phyloP scores from a whole-genome alignment of 176 grass and related monocot genomes.

The Bromus sterilis region DNA sequence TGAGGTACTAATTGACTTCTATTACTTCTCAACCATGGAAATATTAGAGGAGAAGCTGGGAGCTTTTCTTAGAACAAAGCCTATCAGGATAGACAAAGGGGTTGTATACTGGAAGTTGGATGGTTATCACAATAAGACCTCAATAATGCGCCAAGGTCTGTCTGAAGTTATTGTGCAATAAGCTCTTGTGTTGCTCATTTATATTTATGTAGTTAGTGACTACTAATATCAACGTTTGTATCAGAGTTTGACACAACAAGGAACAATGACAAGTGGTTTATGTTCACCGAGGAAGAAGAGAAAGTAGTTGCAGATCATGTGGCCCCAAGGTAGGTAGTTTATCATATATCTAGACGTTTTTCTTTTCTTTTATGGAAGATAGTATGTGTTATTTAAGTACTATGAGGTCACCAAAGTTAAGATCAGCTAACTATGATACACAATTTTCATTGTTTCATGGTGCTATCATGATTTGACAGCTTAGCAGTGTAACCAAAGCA shows the following conservation, averaged over 20 bases:
- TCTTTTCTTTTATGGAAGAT: neutral
- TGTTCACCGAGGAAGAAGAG: conserved; percentile 37
- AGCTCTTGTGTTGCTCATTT: neutral
- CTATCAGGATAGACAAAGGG: conserved; percentile 27
- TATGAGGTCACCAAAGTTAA: neutral
- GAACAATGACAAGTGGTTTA: conserved; percentile 38
- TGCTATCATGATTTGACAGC: neutral
- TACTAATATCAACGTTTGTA: conserved; percentile 5
- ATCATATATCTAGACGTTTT: neutral
- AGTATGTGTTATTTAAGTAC: neutral
- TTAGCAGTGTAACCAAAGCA: neutral
- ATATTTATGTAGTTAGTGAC: neutral
- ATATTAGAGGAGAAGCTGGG: conserved; percentile 29
- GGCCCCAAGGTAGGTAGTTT: conserved; percentile 26
- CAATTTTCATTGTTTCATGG: neutral
- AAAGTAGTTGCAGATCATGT: conserved; percentile 24
- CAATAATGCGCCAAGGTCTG: conserved; percentile 37
- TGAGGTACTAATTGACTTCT: neutral
- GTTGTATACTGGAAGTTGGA: conserved; percentile 35
- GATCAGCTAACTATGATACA: neutral
- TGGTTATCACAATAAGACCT: conserved; percentile 1
- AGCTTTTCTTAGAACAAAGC: conserved; percentile 38
- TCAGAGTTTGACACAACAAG: conserved; percentile 16
- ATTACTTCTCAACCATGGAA: conserved; percentile 8
- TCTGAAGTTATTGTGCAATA: neutral